These are phyloP conservation scores for Hortaea werneckii DNA, from an alignment of 2,329 filamentous ascomycete genomes.

Conservation along the genomic window DNA sequence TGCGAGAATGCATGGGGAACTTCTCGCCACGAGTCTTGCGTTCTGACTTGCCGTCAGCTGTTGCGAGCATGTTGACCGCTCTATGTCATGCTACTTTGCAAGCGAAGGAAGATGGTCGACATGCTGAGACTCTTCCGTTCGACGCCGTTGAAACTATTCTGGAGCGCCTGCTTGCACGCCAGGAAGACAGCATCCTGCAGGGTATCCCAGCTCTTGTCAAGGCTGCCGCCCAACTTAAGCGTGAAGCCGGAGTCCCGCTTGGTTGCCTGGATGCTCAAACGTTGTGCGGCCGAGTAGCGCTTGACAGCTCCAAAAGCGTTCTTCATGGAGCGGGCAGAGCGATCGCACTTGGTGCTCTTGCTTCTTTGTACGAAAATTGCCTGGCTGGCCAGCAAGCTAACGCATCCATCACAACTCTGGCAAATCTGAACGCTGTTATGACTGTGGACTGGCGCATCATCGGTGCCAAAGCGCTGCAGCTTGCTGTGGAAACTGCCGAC, in stretches of 20 bases:
- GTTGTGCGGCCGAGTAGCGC: constrained; percentile 11
- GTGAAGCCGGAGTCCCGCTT: constrained; percentile 6
- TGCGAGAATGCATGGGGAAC: constrained; percentile 8
- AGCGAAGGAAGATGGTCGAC: background rate
- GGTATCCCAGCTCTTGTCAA: constrained; percentile 14
- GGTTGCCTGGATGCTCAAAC: constrained; percentile 11
- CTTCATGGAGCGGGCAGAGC: constrained; percentile 32
- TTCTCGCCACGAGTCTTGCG: constrained; percentile 17
- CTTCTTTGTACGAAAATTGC: constrained; percentile 7
- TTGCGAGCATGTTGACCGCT: constrained; percentile 12
- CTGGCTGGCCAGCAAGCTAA: constrained; percentile 10
- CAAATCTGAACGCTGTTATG: constrained; percentile 15
- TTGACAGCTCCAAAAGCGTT: constrained; percentile 30
- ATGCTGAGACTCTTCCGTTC: background rate
- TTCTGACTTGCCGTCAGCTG: constrained; percentile 20
- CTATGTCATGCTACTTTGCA: constrained; percentile 10
- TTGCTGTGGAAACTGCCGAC: constrained; percentile 11
- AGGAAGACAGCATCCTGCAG: constrained; percentile 17
- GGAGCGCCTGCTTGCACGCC: constrained; percentile 18
- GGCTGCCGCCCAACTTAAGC: constrained; percentile 8
- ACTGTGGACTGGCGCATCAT: constrained; percentile 37
- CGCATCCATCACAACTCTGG: constrained; percentile 25
- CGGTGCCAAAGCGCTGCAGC: constrained; percentile 29
- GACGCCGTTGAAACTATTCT: constrained; percentile 11
- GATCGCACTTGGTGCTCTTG: constrained; percentile 34